Base-by-base conservation (phyloP, 2,329 filamentous ascomycete genomes). In the Incumbomyces lentus region DNA sequence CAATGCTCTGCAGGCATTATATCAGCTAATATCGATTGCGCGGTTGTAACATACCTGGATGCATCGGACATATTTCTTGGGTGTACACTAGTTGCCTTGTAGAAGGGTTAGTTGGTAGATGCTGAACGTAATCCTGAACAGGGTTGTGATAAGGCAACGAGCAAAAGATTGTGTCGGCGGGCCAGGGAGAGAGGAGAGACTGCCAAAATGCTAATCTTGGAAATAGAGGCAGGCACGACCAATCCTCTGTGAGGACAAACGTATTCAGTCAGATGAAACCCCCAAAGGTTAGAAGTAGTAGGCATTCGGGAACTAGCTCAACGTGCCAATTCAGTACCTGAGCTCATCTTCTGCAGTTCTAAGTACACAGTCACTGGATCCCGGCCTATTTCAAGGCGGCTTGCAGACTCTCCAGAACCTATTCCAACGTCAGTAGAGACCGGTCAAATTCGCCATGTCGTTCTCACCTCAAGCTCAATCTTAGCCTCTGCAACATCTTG, bases 401-500 rank as follows among this genome's bases (percentile, higher is more conserved):
- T 59, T 72, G 69, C 56, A 72, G 62, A 54, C 62, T 71, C 61
- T 72, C 69, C 39, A 72, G 62, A 51, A 72, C 69, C 69, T 72
- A 50, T 59, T 53, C 17, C 53, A 37, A 44, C 36, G 40, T 39
- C 33, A 52, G 46, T 42, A 46, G 10, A n/a, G 47, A 47, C 39
- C 40, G 34, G 6, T 13, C 13, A 10, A 40, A 32, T 37, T 48
- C 12, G 6, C 6, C n/a, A 39, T 12, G 14, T 26, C 44, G 45
- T 46, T 59, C 75, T 65, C 71, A 95, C 90, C 87, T 98, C 92
- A 59, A 98, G 73, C 78, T 96, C 90, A 67, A 98, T 90, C 81
- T 95, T 96, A 58, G 92, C 92, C 81, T 98, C 92, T 56, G 90
- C 90, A 71, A 96, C 86, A 64, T 96, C 92, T 73, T 88, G 83